A percentile compares a stretch with the other conserved stretches of the same genome.
phyloP scores from a whole-genome alignment of 2,329 filamentous ascomycete species.

The Knoxdaviesia capensis region DNA sequence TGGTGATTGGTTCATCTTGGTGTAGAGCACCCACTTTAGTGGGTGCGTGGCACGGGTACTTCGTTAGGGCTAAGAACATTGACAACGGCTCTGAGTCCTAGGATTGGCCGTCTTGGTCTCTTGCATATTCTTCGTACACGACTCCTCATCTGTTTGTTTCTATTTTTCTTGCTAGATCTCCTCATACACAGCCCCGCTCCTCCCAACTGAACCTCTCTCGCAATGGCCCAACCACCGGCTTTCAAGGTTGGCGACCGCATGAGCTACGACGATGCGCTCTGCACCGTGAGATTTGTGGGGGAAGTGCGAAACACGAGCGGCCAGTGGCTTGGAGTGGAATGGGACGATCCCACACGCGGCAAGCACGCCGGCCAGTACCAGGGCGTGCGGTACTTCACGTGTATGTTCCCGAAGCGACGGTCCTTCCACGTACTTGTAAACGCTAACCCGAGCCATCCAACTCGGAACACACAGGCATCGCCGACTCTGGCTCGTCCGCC shows the following conservation, averaged over 20 bases:
- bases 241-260: slow-evolving; percentile 49
- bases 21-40: too few relatives aligned
- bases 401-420: slow-evolving; percentile 23
- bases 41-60: too few relatives aligned
- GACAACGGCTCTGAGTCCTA: too few relatives aligned
- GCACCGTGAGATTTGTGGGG: slow-evolving; percentile 73
- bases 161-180: neutral
- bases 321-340: slow-evolving; percentile 85
- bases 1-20: too few relatives aligned
- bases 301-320: slow-evolving; percentile 55
- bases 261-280: slow-evolving; percentile 57
- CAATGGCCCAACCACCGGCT: slow-evolving; percentile 14
- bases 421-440: neutral
- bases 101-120: too few relatives aligned
- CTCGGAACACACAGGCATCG: slow-evolving; percentile 24
- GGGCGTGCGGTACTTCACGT: slow-evolving; percentile 63
- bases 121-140: too few relatives aligned
- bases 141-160: too few relatives aligned
- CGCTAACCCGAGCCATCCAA: neutral
- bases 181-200: neutral
- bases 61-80: too few relatives aligned
- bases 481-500: slow-evolving; percentile 46
- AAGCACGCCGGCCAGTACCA: slow-evolving; percentile 81
- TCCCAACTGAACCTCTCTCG: neutral
- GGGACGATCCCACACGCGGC: slow-evolving; percentile 71